phyloP scores from a whole-genome alignment of 2,329 filamentous ascomycete species.

The Colletotrichum cordylinicola region DNA sequence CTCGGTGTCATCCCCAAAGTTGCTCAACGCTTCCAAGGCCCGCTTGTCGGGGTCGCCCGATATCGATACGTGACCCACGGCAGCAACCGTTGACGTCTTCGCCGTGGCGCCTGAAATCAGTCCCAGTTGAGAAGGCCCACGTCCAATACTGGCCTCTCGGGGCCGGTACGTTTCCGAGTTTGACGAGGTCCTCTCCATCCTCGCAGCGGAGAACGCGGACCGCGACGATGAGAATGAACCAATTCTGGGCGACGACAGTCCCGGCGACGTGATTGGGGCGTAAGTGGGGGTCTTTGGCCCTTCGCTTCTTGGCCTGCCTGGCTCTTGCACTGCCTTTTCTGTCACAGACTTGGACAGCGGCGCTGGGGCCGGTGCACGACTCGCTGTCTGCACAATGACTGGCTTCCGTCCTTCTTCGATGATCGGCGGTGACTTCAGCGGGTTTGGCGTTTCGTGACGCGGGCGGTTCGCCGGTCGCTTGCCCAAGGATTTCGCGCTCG shows the following conservation, averaged over 20 bases:
- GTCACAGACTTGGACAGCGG: slow-evolving; percentile 3
- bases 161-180: slow-evolving; percentile 15
- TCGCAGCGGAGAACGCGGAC: slow-evolving; percentile 8
- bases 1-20: not conserved
- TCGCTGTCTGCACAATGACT: not conserved
- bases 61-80: slow-evolving; percentile 18
- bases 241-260: slow-evolving; percentile 2
- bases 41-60: slow-evolving; percentile 9
- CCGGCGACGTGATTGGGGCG: not conserved
- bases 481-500: slow-evolving; percentile 52
- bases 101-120: slow-evolving; percentile 30
- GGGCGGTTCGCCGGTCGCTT: slow-evolving; percentile 45
- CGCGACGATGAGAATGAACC: slow-evolving; percentile 17
- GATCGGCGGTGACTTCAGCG: not conserved
- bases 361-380: not conserved
- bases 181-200: slow-evolving; percentile 12
- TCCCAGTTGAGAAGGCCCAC: slow-evolving; percentile 29
- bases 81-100: slow-evolving; percentile 17
- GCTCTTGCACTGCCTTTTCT: not conserved
- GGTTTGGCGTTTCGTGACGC: not conserved
- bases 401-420: slow-evolving; percentile 2
- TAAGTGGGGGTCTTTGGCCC: slow-evolving; percentile 7
- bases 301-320: not conserved
- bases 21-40: slow-evolving; percentile 29
- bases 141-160: slow-evolving; percentile 28